Base-by-base conservation (phyloP, 2,329 filamentous ascomycete genomes). In the Aspergillus jensenii region DNA sequence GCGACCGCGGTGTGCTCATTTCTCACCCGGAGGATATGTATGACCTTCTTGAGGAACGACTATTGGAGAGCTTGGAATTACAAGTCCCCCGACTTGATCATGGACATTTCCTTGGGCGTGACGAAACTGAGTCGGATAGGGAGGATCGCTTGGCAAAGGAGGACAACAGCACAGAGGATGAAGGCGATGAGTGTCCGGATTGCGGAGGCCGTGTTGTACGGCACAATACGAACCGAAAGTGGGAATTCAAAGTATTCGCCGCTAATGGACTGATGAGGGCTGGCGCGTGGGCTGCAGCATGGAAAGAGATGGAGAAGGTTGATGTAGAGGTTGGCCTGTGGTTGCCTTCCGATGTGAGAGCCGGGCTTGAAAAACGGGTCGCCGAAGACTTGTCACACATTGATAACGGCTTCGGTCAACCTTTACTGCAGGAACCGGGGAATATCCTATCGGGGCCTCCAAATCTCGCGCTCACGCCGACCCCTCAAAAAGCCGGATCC, bases 221-320 rank as follows among this genome's bases (percentile, higher is more conserved):
- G 68, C 56, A 81, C 69, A 58, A 68, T 71, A 80, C 50, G 68
- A 82, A 73, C 71, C 83, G 63, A 72, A 86, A 76, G 76, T 88
- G 71, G 77, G 81, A 75, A 74, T 81, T 98, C 72, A 95, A 92
- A 70, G 88, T 98, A 1, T 99, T 93, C 69, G 95, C 95, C 1
- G 93, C 92, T 52, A 99, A 98, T 73, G 95, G 95, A 0, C 79
- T 98, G 48, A 96, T 99, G 91, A 86, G 87, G 58, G 88, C 91
- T 5, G 91, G 91, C 0, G 93, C 95, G 0, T 99, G 95, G 95
- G 85, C 86, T 4, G 93, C 93, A 2, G 93, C 91, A 58, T 99
- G 93, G 93, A 90, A 86, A 65, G 93, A 98, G 75, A 99, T 99
- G 95, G 95, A 99, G 76, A 85, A 93, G n/a, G 91, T 98, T 0